phyloP scores from a whole-genome alignment of 371 early-diverging fungal species.

The Lichtheimia hyalospora region DNA sequence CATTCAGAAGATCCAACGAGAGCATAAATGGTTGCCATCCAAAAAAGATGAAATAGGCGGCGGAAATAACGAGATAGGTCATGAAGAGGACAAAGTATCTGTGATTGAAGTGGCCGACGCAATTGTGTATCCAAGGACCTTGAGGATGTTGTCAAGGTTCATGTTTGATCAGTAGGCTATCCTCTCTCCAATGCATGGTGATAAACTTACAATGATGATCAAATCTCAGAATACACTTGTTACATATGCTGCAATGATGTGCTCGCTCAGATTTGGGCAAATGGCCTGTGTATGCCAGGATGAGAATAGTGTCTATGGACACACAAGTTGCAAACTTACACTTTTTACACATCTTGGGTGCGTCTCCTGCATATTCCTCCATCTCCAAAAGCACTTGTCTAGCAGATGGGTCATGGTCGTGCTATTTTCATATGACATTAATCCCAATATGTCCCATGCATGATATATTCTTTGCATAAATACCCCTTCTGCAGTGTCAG shows the following conservation, averaged over 20 bases:
- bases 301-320: too few relatives aligned
- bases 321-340: not conserved
- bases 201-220: slow-evolving; percentile 63
- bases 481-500: too few relatives aligned
- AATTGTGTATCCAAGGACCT: slow-evolving; percentile 78
- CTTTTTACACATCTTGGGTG: not conserved
- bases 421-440: too few relatives aligned
- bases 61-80: slow-evolving; percentile 62
- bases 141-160: not conserved
- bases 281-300: slow-evolving; percentile 35
- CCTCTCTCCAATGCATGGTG: not conserved
- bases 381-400: not conserved
- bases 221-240: slow-evolving; percentile 75
- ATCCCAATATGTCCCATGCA: too few relatives aligned
- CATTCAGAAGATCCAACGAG: slow-evolving; percentile 46
- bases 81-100: slow-evolving; percentile 82
- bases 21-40: slow-evolving; percentile 58
- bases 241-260: slow-evolving; percentile 92
- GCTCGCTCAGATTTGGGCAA: slow-evolving; percentile 86
- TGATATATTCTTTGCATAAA: too few relatives aligned
- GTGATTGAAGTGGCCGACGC: slow-evolving; percentile 84
- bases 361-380: not conserved
- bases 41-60: slow-evolving; percentile 65
- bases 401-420: not conserved
- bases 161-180: not conserved